Evolutionary conservation across 208 protist species (phyloP), one percentile per base, ranked within the genome.

Genomic region (Trypanosoma cruzi): DNA sequence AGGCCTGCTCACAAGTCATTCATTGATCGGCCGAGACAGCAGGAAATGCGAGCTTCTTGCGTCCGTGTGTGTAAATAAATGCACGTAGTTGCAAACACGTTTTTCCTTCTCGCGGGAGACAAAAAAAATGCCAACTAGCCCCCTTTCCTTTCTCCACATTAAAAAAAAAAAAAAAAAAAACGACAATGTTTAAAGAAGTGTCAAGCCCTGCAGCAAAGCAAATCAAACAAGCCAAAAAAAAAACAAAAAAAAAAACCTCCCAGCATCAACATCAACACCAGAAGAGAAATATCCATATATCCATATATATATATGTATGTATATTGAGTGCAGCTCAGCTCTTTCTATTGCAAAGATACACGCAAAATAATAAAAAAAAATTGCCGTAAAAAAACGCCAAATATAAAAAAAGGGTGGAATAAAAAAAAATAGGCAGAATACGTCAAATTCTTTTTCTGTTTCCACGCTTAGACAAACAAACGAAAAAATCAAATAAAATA

Each of bases 141-240:
- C 40, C 18, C 40, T 53, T 55, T 65, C 4, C n/a, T 65, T 65
- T 31, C 18, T 55, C 49, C n/a, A n/a, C n/a, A n/a, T 49, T 50
- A 14, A 48, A 53, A 68, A 22, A 71, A 55, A 53, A 46, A 69
- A 68, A 60, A 73, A 70, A 64, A 69, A 36, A 56, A n/a, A n/a
- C n/a, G n/a, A n/a, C n/a, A n/a, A n/a, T n/a, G n/a, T n/a, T n/a
- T n/a, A n/a, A n/a, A 69, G 36, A 52, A 65, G 58, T 54, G 44
- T 61, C 13, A 72, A 26, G 32, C 42, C 40, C 58, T 16, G 48
- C 40, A 40, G 1, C 55, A 50, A 44, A 18, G 16, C 34, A 52
- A 69, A 22, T 22, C n/a, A n/a, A 31, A 57, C 44, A 63, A 37
- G 32, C 29, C 56, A 28, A 55, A 10, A 64, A 59, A 64, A 31